These are phyloP conservation scores for Backusella liffmaniae DNA, from an alignment of 192 early-diverging fungal genomes.

Conservation along the genomic window DNA sequence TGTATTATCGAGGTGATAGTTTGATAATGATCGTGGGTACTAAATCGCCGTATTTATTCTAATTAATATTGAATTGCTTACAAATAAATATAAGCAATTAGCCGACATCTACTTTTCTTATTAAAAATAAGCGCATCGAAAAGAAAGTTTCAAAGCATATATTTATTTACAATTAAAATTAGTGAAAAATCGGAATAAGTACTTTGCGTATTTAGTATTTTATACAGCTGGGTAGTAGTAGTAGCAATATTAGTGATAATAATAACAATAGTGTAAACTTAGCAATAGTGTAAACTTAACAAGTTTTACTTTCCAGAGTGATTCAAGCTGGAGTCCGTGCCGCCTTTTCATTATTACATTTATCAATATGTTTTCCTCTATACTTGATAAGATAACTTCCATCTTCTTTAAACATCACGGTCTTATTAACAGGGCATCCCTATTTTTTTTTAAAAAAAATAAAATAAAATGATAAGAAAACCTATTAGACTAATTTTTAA, in stretches of 20 bases:
- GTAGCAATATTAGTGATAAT: too few species aligned
- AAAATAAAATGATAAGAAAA: not conserved
- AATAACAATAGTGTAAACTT: too few species aligned
- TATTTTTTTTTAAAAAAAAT: not conserved
- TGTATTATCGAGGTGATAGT: not conserved
- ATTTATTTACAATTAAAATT: not conserved
- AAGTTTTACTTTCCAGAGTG: not conserved
- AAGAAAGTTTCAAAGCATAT: not conserved
- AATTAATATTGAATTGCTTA: not conserved
- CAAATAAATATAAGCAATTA: not conserved
- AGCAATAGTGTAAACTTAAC: too few species aligned
- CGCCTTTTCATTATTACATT: conserved; percentile 43
- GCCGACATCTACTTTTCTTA: too few species aligned
- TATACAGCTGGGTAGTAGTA: not conserved
- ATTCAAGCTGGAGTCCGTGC: not conserved
- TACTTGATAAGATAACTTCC: conserved; percentile 55
- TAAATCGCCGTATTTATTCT: not conserved
- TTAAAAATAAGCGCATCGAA: not conserved
- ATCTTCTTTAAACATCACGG: conserved; percentile 49
- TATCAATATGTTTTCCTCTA: conserved; percentile 47
- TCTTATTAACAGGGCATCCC: conserved; percentile 52
- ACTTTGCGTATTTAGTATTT: not conserved
- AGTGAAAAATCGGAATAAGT: not conserved
- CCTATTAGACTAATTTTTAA: not conserved
- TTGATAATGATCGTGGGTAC: not conserved